Evolutionary conservation across 257 asterid species (phyloP).

Genomic region (Nicotiana noctiflora): DNA sequence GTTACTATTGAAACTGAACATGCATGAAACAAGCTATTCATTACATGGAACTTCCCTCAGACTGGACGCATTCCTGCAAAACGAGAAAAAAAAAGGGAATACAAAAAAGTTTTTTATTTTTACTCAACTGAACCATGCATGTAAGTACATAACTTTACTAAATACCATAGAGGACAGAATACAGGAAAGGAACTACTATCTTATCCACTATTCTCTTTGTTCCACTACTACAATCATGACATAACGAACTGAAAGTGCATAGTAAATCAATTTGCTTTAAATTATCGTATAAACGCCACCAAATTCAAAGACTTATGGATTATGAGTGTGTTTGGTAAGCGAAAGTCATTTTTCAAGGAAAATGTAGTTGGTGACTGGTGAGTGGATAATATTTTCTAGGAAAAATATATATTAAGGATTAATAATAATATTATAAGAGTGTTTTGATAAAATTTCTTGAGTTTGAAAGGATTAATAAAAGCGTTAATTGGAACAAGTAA

Average conservation of each 20-base stretch:
- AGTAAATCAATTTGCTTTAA: background rate
- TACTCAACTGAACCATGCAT: background rate
- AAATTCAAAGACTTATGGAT: background rate
- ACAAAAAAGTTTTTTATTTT: background rate
- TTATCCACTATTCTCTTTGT: background rate
- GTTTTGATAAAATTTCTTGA: background rate
- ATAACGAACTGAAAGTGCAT: background rate
- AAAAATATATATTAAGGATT: too few species aligned
- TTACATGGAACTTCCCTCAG: constrained; percentile 33
- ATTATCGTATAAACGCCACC: background rate
- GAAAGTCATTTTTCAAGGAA: background rate
- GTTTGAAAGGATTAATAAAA: background rate
- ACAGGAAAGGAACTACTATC: background rate
- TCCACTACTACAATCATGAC: background rate
- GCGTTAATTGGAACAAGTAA: background rate
- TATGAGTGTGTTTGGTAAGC: background rate
- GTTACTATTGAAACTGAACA: constrained; percentile 36
- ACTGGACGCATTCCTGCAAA: background rate
- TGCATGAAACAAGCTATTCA: constrained; percentile 58
- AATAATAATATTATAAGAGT: too few species aligned
- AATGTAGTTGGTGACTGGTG: background rate
- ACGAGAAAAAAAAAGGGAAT: background rate
- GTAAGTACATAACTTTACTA: background rate
- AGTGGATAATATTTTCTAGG: background rate
- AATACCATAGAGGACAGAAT: background rate